Base-by-base conservation (phyloP, 192 early-diverging fungal species). In the Chytriomyces hyalinus region DNA sequence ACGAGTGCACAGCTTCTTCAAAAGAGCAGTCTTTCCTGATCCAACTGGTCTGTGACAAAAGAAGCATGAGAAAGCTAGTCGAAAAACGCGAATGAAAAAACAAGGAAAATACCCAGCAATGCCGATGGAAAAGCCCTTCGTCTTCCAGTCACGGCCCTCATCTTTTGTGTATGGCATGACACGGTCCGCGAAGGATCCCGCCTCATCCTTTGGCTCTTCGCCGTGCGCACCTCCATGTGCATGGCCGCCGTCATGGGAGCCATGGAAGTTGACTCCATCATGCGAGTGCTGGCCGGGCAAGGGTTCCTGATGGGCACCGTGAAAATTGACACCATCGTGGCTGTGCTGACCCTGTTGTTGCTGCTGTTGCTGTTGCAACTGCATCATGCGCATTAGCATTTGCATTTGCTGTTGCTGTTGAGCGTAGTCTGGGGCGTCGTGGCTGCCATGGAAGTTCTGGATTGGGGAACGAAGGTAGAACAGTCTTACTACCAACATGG, bases 41-140 rank as follows among this genome's bases (percentile, higher is more conserved):
- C 96, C 96, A 11, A 96, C 95, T 45, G 96, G 96, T n/a, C 92
- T 92, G 80, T 36, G 73, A 44, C 47, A 43, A 43, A 47, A n/a
- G 15, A 20, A 24, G n/a, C 15, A 49, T 47, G 10, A 10, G 48
- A 69, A 69, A 69, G 48, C 17, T 2, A 69, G 13, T n/a, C 28
- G 6, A 69, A 47, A 24, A 67, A 61, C 15, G 13, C 11, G 15
- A 77, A n/a, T 43, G 44, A 69, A 49, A 26, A 49, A 61, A 17
- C 68, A 59, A 20, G 28, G 8, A 10, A 81, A 82, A 81, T 83
- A 93, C 84, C 96, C 94, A 53, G 94, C 94, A 84, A 98, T 96
- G 50, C 96, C 96, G 49, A 98, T 90, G 65, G 96, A 96, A 79
- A 97, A 98, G 0, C 92, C 92, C 13, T 96, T 88, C 80, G 97